Percentiles rank a stretch among this genome's conserved stretches.
These are phyloP conservation scores for Mucor irregularis DNA, from an alignment of 371 early-diverging fungal species.

Conservation along the genomic window DNA sequence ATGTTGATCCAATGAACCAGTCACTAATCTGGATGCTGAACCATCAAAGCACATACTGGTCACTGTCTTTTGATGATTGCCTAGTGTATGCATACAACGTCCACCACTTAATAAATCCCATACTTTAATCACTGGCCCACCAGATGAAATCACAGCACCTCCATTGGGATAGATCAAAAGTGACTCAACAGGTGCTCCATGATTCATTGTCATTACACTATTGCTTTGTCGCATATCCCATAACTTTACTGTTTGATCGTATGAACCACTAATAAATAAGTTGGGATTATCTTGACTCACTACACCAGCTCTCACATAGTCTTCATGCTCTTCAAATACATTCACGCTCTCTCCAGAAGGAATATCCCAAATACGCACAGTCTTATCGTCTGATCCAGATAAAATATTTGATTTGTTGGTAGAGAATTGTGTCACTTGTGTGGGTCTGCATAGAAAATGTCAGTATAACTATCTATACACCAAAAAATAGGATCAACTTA, in stretches of 20 bases:
- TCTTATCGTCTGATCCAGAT: constrained; percentile 89
- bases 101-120: constrained; percentile 91
- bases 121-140: constrained; percentile 80
- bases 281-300: constrained; percentile 79
- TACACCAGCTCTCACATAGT: constrained; percentile 84
- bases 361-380: constrained; percentile 93
- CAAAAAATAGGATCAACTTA: constrained; percentile 32
- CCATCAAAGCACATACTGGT: constrained; percentile 86
- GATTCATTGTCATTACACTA: constrained; percentile 80
- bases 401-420: constrained; percentile 79
- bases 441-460: constrained; percentile 55
- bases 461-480: neutral
- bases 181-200: constrained; percentile 88
- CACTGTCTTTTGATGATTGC: constrained; percentile 94
- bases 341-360: constrained; percentile 75
- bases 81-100: constrained; percentile 68
- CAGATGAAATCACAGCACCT: constrained; percentile 78
- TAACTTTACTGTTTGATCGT: constrained; percentile 91
- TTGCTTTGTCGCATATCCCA: constrained; percentile 85
- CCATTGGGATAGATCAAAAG: constrained; percentile 86
- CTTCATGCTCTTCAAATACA: constrained; percentile 83
- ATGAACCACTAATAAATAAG: constrained; percentile 85
- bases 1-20: constrained; percentile 93
- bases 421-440: constrained; percentile 81
- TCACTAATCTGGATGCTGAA: constrained; percentile 72